phyloP scores from a whole-genome alignment of 2,329 filamentous ascomycete species.

The Mycosphaerella sp. region DNA sequence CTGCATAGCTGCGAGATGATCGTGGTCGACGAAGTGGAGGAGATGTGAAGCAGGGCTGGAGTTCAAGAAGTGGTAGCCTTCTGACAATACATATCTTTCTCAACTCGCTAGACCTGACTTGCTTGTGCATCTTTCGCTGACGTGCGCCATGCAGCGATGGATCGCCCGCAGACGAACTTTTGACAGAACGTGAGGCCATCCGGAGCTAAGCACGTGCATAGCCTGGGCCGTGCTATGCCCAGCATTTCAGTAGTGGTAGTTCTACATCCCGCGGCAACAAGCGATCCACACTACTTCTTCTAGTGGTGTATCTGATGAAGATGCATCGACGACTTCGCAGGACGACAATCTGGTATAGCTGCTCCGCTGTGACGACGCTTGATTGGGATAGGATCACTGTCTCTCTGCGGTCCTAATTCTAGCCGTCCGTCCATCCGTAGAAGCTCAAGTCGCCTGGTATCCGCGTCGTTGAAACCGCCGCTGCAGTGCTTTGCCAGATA shows the following conservation, averaged over 20 bases:
- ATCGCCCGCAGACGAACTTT: constrained; percentile 8
- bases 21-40: not conserved
- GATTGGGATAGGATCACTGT: too few species aligned
- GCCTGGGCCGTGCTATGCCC: constrained; percentile 10
- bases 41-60: not conserved
- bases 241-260: constrained; percentile 1
- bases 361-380: too few species aligned
- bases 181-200: constrained; percentile 11
- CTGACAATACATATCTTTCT: constrained; percentile 4
- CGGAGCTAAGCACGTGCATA: constrained; percentile 11
- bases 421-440: too few species aligned
- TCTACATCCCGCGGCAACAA: not conserved
- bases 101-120: not conserved
- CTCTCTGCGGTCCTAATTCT: too few species aligned
- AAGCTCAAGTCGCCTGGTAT: too few species aligned
- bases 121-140: constrained; percentile 10
- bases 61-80: not conserved
- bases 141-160: constrained; percentile 17
- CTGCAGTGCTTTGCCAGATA: too few species aligned
- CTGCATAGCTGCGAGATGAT: constrained; percentile 32
- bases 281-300: not conserved
- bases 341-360: too few species aligned
- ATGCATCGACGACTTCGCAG: not conserved
- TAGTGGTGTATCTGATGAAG: not conserved
- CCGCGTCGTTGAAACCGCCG: too few species aligned